Percentiles rank a stretch among this genome's conserved stretches.
These are phyloP conservation scores for Zangia roseola DNA, from an alignment of 768 basidiomycete genomes.

Conservation along the genomic window DNA sequence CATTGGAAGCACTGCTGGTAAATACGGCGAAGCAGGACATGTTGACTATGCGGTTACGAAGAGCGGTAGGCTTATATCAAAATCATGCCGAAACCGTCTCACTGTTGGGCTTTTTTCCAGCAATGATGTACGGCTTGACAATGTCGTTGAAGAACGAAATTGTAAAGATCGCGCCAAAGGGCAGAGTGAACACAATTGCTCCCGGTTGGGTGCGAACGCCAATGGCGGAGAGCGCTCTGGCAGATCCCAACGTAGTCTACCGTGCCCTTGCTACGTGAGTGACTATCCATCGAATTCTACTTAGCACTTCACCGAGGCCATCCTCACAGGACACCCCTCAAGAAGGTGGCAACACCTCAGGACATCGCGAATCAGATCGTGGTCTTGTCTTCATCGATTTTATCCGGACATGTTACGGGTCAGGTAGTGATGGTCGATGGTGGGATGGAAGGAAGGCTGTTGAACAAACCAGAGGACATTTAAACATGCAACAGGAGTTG, in stretches of 20 bases:
- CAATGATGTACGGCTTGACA: conserved; percentile 71
- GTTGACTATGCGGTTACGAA: conserved; percentile 67
- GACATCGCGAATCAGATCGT: conserved; percentile 69
- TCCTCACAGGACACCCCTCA: conserved; percentile 57
- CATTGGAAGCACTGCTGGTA: conserved; percentile 71
- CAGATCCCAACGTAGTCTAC: conserved; percentile 53
- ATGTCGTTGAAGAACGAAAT: conserved; percentile 78
- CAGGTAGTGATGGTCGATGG: conserved; percentile 71
- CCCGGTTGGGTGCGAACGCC: conserved; percentile 71
- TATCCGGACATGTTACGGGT: conserved; percentile 73
- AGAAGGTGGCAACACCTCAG: conserved; percentile 58
- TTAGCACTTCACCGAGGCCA: not conserved
- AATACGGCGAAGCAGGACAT: conserved; percentile 68
- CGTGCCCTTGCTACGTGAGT: conserved; percentile 67
- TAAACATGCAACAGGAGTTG: not conserved
- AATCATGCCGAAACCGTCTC: not conserved
- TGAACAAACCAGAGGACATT: conserved; percentile 42
- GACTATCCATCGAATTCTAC: not conserved
- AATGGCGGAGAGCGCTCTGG: conserved; percentile 57
- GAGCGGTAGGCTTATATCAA: conserved; percentile 45
- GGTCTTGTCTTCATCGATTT: conserved; percentile 52
- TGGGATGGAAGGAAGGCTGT: conserved; percentile 73
- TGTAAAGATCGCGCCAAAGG: conserved; percentile 68
- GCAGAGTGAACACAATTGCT: conserved; percentile 66
- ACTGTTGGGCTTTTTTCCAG: conserved; percentile 29